Conservation (phyloP, 1,284 basidiomycete species). For the Leccinum pachyderme region DNA sequence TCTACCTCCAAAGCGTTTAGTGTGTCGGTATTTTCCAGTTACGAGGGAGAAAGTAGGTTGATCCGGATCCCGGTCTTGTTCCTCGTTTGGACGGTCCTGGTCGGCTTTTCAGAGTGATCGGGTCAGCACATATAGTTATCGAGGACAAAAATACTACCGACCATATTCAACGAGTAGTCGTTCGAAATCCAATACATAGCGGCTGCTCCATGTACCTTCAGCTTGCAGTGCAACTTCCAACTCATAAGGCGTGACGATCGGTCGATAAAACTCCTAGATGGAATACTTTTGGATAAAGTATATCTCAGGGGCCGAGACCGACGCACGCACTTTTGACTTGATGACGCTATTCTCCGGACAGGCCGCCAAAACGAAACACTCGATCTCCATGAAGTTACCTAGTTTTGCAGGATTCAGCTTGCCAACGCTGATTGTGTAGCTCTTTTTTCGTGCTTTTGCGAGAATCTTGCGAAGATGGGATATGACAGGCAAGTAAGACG, state of each 20-base stretch:
- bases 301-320: not conserved
- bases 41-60: slow-evolving; percentile 83
- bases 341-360: slow-evolving; percentile 93
- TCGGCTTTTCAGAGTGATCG: slow-evolving; percentile 12
- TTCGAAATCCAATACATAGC: slow-evolving; percentile 82
- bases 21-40: slow-evolving; percentile 83
- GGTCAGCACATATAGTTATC: not conserved
- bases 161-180: slow-evolving; percentile 50
- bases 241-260: slow-evolving; percentile 95
- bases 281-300: not conserved
- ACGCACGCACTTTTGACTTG: slow-evolving; percentile 66
- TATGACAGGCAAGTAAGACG: slow-evolving; percentile 82
- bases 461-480: slow-evolving; percentile 72
- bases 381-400: slow-evolving; percentile 95
- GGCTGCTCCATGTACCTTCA: slow-evolving; percentile 73
- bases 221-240: slow-evolving; percentile 77
- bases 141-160: slow-evolving; percentile 13
- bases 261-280: slow-evolving; percentile 80
- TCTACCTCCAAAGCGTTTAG: slow-evolving; percentile 59
- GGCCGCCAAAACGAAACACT: slow-evolving; percentile 93
- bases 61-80: slow-evolving; percentile 50
- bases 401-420: slow-evolving; percentile 95
- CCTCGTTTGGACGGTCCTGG: slow-evolving; percentile 10
- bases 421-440: slow-evolving; percentile 94
- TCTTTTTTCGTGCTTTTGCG: slow-evolving; percentile 72